Evolutionary conservation across 495 filamentous ascomycete species (phyloP), one percentile per base, ranked within the genome.

Genomic region (Annulohypoxylon maeteangense): DNA sequence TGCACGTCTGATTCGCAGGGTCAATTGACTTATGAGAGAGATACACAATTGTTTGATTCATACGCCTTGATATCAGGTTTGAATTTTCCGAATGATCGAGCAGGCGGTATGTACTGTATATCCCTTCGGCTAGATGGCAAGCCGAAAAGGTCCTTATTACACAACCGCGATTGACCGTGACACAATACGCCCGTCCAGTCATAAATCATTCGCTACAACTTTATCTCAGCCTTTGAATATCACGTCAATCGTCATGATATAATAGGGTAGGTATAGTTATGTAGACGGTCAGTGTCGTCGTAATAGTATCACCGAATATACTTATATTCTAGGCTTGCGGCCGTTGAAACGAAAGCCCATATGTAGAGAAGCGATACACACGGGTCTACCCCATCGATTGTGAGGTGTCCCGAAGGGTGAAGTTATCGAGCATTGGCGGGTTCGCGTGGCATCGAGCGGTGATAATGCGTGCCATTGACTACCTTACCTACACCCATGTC

Each of bases 51-150:
- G 58, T 63, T 62, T 63, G 63, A 71, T 67, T 58, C 63, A 63
- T 54, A 71, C 62, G 63, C 63, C 64, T 18, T 72, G 50, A 70
- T 72, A 68, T 53, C 70, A 72, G 65, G 70, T 72, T 72, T 68
- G 65, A 72, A 72, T 68, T 72, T 68, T 65, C 70, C 70, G 70
- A 72, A 61, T 59, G 65, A 72, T 72, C 53, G 29, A 65, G 54
- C 50, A 44, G 53, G 23, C 47, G 32, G 51, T 64, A 72, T 67
- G 58, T 20, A 12, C 47, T 23, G 51, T 64, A 72, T 67, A 62
- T 20, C 31, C 45, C 42, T 50, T 68, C 59, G 68, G 63, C 44
- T 58, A 44, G 56, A 62, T 62, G 48, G 51, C 50, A 53, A 58
- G 42, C 56, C 45, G 65, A 61, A 62, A 32, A 53, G 32, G 44